Base-by-base conservation (phyloP, 805 yeast species). In the Kodamaea nitidulidarum region DNA sequence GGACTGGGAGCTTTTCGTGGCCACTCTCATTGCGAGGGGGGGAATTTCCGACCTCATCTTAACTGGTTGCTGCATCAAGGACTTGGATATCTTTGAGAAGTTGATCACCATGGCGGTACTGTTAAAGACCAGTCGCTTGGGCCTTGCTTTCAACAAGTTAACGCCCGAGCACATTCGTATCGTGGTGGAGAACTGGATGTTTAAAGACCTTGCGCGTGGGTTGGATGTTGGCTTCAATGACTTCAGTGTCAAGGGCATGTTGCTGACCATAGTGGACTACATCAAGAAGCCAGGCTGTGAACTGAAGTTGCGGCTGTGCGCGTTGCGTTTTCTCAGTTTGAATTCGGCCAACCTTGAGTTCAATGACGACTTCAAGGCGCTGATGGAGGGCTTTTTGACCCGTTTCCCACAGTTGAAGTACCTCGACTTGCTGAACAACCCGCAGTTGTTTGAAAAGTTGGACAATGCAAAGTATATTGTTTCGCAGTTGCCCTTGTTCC, bases 181-280 rank as follows among this genome's bases (percentile, higher is more conserved):
- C 15, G 43, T 67, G 9, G 49, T 86, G 16, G 70, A 76, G 5
- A 60, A 75, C 34, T 87, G 91, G 88, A 57, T 84, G 40, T 36
- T 57, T 49, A 44, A 59, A 60, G 57, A 52, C 63, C 49, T 63
- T 18, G 72, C 80, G 4, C 55, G 78, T 46, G 96, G 96, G 3
- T 59, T 90, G 4, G 96, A 88, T 65, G 51, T 90, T 15, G 95
- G 95, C 3, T 90, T 82, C 53, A 90, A 90, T 55, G 90, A 86
- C 55, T 61, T 84, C 41, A 69, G 70, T 56, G 51, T 61, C 4
- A 28, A 51, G 1, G 52, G 55, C 3, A 57, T 56, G 42, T 42
- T 73, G 37, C 58, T 55, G 21, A 67, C 70, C 8, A 54, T 75
- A 16, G 52, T 67, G 30, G 71, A 70, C 1, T 57, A 54, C 16